Evolutionary conservation across 2,329 filamentous ascomycete genomes (phyloP).

Genomic region (Epichloe gansuensis): DNA sequence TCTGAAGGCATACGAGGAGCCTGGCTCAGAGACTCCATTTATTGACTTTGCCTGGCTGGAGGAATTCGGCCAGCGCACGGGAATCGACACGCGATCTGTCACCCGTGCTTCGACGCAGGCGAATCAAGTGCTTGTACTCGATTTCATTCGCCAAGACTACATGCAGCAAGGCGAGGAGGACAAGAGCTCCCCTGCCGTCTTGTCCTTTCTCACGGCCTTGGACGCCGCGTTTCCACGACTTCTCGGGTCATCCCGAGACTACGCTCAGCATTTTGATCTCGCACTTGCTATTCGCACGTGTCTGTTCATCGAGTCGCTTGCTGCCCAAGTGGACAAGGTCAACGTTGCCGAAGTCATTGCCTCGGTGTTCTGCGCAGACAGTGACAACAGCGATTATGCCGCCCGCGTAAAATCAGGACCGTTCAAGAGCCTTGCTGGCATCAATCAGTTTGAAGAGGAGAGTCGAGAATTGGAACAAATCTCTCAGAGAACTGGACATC

Average conservation of each 20-base stretch:
- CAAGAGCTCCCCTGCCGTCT: slow-evolving; percentile 6
- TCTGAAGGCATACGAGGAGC: not conserved
- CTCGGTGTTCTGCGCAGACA: slow-evolving; percentile 17
- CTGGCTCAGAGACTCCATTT: slow-evolving; percentile 9
- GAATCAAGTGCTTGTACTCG: slow-evolving; percentile 24
- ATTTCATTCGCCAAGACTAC: slow-evolving; percentile 12
- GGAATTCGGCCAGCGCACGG: not conserved
- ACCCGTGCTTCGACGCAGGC: slow-evolving; percentile 15
- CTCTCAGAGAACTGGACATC: not conserved
- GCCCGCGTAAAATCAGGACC: slow-evolving; percentile 11
- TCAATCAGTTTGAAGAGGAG: not conserved
- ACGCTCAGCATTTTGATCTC: slow-evolving; percentile 11
- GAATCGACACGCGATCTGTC: not conserved
- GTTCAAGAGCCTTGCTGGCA: slow-evolving; percentile 14
- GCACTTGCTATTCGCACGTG: slow-evolving; percentile 26
- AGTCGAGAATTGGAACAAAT: not conserved
- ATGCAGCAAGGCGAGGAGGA: slow-evolving; percentile 6
- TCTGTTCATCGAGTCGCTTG: slow-evolving; percentile 18
- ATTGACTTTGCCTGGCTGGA: slow-evolving; percentile 15
- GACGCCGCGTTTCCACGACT: slow-evolving; percentile 18
- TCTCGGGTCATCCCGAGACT: slow-evolving; percentile 12
- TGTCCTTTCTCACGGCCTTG: slow-evolving; percentile 19
- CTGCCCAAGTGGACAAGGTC: slow-evolving; percentile 2
- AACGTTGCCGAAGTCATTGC: slow-evolving; percentile 13
- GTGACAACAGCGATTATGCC: slow-evolving; percentile 1